Base-by-base conservation (phyloP, 164 flowering plant species). In the Brasenia schreberi region DNA sequence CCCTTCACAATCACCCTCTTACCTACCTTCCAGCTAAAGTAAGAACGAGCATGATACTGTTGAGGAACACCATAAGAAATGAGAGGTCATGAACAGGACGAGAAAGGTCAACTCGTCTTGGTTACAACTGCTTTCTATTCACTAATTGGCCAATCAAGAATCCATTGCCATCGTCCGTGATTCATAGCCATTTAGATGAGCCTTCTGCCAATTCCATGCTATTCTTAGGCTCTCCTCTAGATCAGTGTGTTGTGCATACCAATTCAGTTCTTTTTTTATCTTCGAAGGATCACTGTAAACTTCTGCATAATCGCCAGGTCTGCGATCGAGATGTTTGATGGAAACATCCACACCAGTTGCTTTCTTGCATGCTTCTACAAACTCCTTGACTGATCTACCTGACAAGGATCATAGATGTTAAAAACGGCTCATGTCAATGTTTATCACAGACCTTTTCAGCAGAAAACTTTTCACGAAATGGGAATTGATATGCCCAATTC, bases 301-400 rank as follows among this genome's bases (percentile, higher is more conserved):
- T 77, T 94, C 96, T 0, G 99, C 99, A 70, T 94, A 94, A 73
- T 94, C 99, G 59, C 99, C 99, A 45, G 96, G 96, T 5, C 99
- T 71, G 6, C 97, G 95, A 17, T 78, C 76, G 1, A 91, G 82
- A 72, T 69, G 91, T 0, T 91, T 88, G 0, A 91, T 87, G 67
- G 85, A 85, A 69, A 94, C 83, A 59, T 87, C 67, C 7, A 72
- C 84, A 18, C 90, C 96, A 0, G 97, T 91, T 12, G 97, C 99
- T 79, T 83, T 85, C 77, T 89, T 94, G 65, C 97, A 91, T 5
- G 97, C 99, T 66, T 89, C 92, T 62, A 89, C 99, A 77, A 94
- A 94, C 75, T 94, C 99, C 77, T 88, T 94, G 4, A 94, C 99
- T 12, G 99, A 94, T 72, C 96, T 77, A 76, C 98, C 98, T 92